Evolutionary conservation across 1,284 basidiomycete species (phyloP), one percentile per base, ranked within the genome.

Genomic region (Moesziomyces antarcticus): DNA sequence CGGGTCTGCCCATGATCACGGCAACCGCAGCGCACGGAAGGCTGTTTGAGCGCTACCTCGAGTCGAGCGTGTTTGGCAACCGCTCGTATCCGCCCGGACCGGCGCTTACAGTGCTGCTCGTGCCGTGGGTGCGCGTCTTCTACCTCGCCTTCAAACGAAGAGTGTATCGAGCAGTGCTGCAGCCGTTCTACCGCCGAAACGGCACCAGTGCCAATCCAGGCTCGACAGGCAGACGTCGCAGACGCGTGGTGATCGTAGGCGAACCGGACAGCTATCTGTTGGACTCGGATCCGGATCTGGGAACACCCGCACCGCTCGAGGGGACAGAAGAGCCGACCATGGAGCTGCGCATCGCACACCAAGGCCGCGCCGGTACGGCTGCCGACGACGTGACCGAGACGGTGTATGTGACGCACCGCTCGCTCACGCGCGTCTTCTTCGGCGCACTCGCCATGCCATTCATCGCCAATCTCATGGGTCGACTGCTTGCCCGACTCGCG

Each of bases 41-140:
- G 13, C 35, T 71, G 8, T 42, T 77, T 37, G 56, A 67, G 11
- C 35, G 44, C 16, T 66, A 67, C 21, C 16, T 67, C 10, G 54
- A 65, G 18, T 68, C 53, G 18, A 49, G 55, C 45, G 47, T 57
- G 18, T 40, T 59, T 20, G 52, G 27, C 41, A 58, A 51, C 5
- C 56, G 70, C 9, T 41, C 52, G 2, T 81, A 75, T 27, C 79
- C 79, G 3, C 79, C 79, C 0, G 68, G 72, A 16, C 79, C 77
- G 10, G 55, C 73, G 24, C 45, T 80, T 45, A 78, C 72, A 2
- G 67, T 72, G 14, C 51, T 82, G 21, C 51, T 78, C 16, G 50
- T 82, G 1, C 81, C 80, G 6, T 82, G 80, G 79, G 47, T 82
- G 14, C 66, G 81, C 13, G 61, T 72, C 3, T 51, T 78, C 45